Base-by-base conservation (phyloP, 441 rosid species). In the Omphalea diandra region DNA sequence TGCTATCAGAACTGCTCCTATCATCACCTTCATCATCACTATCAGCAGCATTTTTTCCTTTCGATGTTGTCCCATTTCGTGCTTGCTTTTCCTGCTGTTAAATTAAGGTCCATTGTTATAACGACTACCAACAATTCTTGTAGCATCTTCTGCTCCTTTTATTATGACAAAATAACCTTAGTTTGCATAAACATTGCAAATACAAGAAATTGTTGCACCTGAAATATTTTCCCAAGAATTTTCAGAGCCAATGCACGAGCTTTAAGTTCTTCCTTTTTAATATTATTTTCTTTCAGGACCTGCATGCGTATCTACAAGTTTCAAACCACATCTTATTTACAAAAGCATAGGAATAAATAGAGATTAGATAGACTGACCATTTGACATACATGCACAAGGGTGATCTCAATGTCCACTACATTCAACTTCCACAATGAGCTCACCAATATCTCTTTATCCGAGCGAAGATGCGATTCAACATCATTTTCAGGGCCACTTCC, bases 301-400 rank as follows among this genome's bases (percentile, higher is more conserved):
- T 94, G 80, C 44, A 62, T 46, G 43, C 47, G 2, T 10, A 20
- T 59, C 31, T 17, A 62, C 56, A 7, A 29, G 9, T 11, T 68
- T 29, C 43, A 50, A 22, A 29, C 26, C 7, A 49, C 24, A 24
- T 7, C n/a, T 5, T 6, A 17, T 49, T n/a, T 14, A 14, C 14
- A 1, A 46, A 46, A 46, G 5, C 52, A 49, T 0, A 26, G 24
- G 24, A 63, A 50, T 20, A 50, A 35, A 61, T n/a, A 49, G 50
- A 72, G 50, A 43, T n/a, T 46, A 11, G 0, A 40, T 60, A 46
- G 2, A 66, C 80, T 83, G 54, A 90, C 97, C 97, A 85, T 83
- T 76, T 91, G 98, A 79, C 97, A 94, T 33, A 90, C 98, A 66
- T 91, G 94, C 59, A 79, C 63, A 17, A 94, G 80, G 47, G 97